Evolutionary conservation across 441 rosid genomes (phyloP), one percentile per base, ranked within the genome.

Genomic region (Bocquillonia castaneifolia): DNA sequence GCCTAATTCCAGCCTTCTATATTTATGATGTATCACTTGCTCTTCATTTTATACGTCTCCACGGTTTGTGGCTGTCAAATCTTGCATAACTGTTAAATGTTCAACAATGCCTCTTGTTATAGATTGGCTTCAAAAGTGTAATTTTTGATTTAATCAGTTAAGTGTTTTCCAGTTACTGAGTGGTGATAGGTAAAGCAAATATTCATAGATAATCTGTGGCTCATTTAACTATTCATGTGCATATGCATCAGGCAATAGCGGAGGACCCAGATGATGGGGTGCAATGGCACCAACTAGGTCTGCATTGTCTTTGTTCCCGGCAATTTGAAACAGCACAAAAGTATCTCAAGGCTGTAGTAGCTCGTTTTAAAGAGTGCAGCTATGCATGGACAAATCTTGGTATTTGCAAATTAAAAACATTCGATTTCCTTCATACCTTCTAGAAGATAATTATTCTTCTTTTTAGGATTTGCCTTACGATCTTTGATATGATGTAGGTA

Each of bases 271-370:
- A 91, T 76, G 91, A 91, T 70, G 91, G 86, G 25, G 81, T 85
- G 40, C 91, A 82, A 60, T 93, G 97, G 99, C 85, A 91, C 84
- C 99, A 91, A 79, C 92, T 93, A 48, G 99, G 99, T 73, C 88
- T 93, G 70, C 97, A 91, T 72, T 76, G 79, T 78, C 96, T 93
- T 52, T 84, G 90, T 75, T 79, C 88, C 29, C 83, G 72, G 67
- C 84, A 85, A 56, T 90, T 85, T 81, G 82, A 81, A 80, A 73
- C 75, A 61, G 88, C 98, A 28, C 90, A 90, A 66, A 89, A 87
- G 77, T 89, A 93, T 82, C 84, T 93, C 68, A 93, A 93, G 76
- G 86, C 83, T 62, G 91, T 97, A 4, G 86, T 84, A 67, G 74
- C 84, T 54, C 92, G 81, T 56, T 79, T 83, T 69, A 81, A 67